A percentile compares a stretch with the other conserved stretches of the same genome.
These are phyloP conservation scores for Penicillium sp. DNA, from an alignment of 2,329 filamentous ascomycete genomes.

Conservation along the genomic window DNA sequence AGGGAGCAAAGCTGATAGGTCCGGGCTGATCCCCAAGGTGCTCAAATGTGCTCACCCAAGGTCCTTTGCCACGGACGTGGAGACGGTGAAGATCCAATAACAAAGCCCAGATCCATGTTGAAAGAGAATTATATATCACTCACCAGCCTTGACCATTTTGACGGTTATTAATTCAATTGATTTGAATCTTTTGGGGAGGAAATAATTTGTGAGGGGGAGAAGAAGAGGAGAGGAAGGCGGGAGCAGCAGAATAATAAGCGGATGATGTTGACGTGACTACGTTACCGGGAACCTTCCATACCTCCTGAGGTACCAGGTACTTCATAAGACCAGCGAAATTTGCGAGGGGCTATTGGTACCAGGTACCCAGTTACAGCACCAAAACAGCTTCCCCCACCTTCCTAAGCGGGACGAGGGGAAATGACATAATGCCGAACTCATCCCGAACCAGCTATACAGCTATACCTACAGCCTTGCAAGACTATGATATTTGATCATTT, in stretches of 20 bases:
- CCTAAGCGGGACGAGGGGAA: slow-evolving; percentile 24
- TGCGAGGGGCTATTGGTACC: not conserved
- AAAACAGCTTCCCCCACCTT: slow-evolving; percentile 22
- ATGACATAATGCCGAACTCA: slow-evolving; percentile 22
- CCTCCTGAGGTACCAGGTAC: not conserved
- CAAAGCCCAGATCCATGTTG: slow-evolving; percentile 9
- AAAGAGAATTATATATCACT: slow-evolving; percentile 41
- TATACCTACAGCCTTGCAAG: not conserved
- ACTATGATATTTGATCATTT: not conserved
- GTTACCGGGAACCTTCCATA: not conserved
- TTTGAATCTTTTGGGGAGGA: slow-evolving; percentile 12
- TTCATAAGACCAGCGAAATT: not conserved
- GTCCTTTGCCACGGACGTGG: slow-evolving; percentile 26
- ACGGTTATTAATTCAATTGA: slow-evolving; percentile 48
- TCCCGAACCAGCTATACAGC: not conserved
- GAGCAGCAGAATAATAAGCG: slow-evolving; percentile 23
- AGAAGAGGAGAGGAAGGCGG: slow-evolving; percentile 14
- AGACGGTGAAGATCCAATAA: slow-evolving; percentile 5
- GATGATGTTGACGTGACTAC: slow-evolving; percentile 28
- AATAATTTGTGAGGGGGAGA: slow-evolving; percentile 11
- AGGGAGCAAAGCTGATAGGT: slow-evolving; percentile 30
- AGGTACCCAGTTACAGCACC: slow-evolving; percentile 8
- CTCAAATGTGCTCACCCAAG: slow-evolving; percentile 45
- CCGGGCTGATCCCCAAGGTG: slow-evolving; percentile 35
- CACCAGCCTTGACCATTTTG: slow-evolving; percentile 99